Base-by-base conservation (phyloP, 805 yeast genomes). In the Metschnikowia noctiluminum region DNA sequence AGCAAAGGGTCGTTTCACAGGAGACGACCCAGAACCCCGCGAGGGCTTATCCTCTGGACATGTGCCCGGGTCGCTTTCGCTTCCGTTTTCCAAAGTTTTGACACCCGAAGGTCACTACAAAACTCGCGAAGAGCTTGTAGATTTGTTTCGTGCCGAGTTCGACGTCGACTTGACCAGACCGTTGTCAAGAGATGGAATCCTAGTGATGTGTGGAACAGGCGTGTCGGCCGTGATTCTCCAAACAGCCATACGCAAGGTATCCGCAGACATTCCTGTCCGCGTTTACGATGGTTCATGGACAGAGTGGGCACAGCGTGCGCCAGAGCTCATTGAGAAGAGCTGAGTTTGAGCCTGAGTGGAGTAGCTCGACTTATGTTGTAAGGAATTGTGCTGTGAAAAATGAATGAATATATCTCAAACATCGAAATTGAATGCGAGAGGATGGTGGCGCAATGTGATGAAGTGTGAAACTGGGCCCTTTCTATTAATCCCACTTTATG, bases 161-260 rank as follows among this genome's bases (percentile, higher is more conserved):
- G 65, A 59, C 7, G 37, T 72, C 8, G 69, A 67, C 38, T 64
- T 76, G 37, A 42, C 61, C 15, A 50, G 58, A 50, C 45, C 66
- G 48, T 49, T 58, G 10, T 66, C 73, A 14, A 84, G 85, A 59
- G 48, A 43, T 39, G 91, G 89, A 11, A 81, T 87, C 15, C 81
- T 94, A 43, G 87, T 86, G 36, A 82, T 88, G 88, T 94, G 99
- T 64, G 99, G 98, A 28, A 85, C 97, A 0, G 99, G 98, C 40
- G 97, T 94, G 42, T 85, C 97, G 10, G 98, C 97, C 0, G 89
- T 92, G 54, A 82, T 94, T 37, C 76, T 92, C 40, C 85, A 87
- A 65, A 71, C 85, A 8, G 98, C 96, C 48, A 62, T 73, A 39
- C 69, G 76, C 43, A 61, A 66, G 6, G 62, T 68, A 35, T 66